Evolutionary conservation across 2,329 filamentous ascomycete species (phyloP).

Genomic region (Cercospora zeina): DNA sequence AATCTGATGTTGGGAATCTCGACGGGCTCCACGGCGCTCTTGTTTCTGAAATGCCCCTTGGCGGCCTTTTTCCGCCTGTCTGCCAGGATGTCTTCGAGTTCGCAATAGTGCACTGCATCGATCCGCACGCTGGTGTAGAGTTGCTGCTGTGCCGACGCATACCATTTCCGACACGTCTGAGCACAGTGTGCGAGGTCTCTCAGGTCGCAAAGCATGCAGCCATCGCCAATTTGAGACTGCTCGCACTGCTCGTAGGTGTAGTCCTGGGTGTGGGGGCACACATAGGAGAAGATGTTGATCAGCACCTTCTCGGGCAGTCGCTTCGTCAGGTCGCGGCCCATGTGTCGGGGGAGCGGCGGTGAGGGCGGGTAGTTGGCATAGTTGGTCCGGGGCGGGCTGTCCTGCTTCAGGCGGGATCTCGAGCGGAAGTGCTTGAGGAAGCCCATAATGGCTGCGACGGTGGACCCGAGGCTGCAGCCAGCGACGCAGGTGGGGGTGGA

Average conservation of each 20-base stretch:
- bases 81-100: conserved; percentile 76
- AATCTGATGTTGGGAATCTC: conserved; percentile 77
- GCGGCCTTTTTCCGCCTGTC: conserved; percentile 67
- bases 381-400: conserved; percentile 36
- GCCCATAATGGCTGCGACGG: conserved; percentile 45
- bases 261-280: conserved; percentile 81
- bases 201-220: conserved; percentile 91
- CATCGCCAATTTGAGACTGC: conserved; percentile 72
- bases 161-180: conserved; percentile 73
- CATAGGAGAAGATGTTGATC: conserved; percentile 72
- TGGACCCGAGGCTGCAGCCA: neutral
- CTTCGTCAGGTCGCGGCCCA: conserved; percentile 45
- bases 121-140: conserved; percentile 85
- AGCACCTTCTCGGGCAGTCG: conserved; percentile 69
- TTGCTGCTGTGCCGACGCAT: conserved; percentile 55
- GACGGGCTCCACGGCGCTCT: conserved; percentile 71
- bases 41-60: conserved; percentile 53
- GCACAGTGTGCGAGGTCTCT: conserved; percentile 81
- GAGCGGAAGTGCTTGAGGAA: conserved; percentile 53
- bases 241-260: conserved; percentile 80
- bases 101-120: conserved; percentile 92
- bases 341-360: conserved; percentile 19
- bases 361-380: conserved; percentile 24
- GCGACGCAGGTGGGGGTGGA: neutral
- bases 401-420: conserved; percentile 46